A percentile compares a stretch with the other conserved stretches of the same genome.
Evolutionary conservation across 2,329 filamentous ascomycete species (phyloP).

Genomic region (Aspergillus pseudoglaucus): DNA sequence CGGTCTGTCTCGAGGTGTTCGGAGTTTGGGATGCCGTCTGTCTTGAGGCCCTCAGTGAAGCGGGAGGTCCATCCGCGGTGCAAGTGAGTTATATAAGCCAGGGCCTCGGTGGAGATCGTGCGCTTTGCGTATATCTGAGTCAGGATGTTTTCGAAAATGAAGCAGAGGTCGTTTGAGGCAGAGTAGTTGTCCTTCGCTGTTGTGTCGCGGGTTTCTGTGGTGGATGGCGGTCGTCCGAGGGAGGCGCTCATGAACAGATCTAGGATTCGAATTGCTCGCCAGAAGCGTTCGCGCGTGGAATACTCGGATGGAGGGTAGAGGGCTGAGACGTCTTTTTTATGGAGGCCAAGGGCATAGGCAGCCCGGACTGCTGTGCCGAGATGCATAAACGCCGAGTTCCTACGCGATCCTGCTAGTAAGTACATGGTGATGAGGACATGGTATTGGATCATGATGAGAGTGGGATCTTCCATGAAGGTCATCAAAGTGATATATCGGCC

Average conservation of each 20-base stretch:
- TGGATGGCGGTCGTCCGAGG: conserved; percentile 10
- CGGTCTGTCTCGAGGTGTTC: no score
- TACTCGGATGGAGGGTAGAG: background rate
- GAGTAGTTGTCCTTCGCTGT: conserved; percentile 15
- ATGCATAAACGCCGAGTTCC: background rate
- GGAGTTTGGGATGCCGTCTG: no score
- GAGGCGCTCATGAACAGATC: conserved; percentile 13
- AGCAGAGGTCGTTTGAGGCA: conserved; percentile 26
- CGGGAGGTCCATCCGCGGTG: background rate
- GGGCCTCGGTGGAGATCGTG: background rate
- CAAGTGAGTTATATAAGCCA: background rate
- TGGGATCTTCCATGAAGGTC: background rate
- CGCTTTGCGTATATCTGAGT: background rate
- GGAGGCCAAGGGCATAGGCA: background rate
- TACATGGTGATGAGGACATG: background rate
- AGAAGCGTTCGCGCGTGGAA: conserved; percentile 9
- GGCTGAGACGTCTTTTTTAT: conserved; percentile 10
- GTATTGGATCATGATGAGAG: background rate
- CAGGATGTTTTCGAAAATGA: conserved; percentile 27
- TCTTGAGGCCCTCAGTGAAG: no score
- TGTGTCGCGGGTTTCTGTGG: conserved; percentile 11
- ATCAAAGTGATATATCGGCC: background rate
- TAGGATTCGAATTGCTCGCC: conserved; percentile 10
- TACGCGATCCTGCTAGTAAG: background rate
- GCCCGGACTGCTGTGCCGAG: background rate